A percentile compares a stretch with the other conserved stretches of the same genome.
phyloP scores from a whole-genome alignment of 164 flowering plant genomes.

The Buxus sempervirens region DNA sequence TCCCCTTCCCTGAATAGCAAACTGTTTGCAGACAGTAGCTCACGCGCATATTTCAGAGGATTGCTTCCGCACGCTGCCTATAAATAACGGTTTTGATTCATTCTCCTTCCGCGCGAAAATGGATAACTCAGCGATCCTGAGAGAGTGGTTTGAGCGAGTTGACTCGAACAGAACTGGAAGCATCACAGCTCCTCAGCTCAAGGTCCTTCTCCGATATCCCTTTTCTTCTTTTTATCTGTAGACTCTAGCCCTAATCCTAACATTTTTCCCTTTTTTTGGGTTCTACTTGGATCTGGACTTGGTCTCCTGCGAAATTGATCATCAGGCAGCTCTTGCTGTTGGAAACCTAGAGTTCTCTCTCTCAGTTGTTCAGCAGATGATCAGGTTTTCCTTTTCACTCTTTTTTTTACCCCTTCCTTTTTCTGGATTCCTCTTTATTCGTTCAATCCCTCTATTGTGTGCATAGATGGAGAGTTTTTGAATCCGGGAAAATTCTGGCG shows the following conservation, averaged over 20 bases:
- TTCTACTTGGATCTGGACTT: background rate
- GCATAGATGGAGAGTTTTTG: background rate
- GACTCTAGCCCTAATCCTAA: background rate
- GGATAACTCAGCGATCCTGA: constrained; percentile 49
- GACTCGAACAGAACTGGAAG: constrained; percentile 61
- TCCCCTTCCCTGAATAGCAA: too few relatives aligned
- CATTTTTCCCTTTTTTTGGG: background rate
- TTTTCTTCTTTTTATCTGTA: background rate
- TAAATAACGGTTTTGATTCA: too few relatives aligned
- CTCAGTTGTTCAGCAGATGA: constrained; percentile 83
- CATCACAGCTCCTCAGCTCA: constrained; percentile 66
- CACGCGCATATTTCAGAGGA: too few relatives aligned
- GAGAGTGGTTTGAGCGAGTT: constrained; percentile 81
- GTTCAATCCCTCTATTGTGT: too few relatives aligned
- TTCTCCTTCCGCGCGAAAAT: constrained; percentile 19
- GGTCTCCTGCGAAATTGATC: constrained; percentile 3
- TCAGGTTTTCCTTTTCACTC: constrained; percentile 38
- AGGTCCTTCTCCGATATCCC: constrained; percentile 31
- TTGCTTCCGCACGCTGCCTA: too few relatives aligned
- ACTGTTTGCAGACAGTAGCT: too few relatives aligned
- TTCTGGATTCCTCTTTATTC: background rate
- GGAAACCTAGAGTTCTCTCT: constrained; percentile 67
- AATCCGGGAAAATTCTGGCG: background rate
- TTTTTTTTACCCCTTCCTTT: background rate
- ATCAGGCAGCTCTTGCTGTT: constrained; percentile 56